These are phyloP conservation scores for Hylodesmum podocarpum DNA, from an alignment of 306 rosid species.

Conservation along the genomic window DNA sequence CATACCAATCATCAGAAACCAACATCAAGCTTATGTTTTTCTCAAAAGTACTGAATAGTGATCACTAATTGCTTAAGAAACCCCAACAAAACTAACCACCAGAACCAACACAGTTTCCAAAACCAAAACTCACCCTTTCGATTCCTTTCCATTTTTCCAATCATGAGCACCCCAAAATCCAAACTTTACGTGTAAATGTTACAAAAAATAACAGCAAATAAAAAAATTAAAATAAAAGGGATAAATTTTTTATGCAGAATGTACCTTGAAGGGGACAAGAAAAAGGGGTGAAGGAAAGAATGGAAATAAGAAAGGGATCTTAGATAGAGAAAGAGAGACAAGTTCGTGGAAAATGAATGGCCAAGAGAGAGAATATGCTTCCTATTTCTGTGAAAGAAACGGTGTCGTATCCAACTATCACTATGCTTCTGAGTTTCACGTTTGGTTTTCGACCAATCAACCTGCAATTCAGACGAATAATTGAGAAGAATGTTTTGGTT, in stretches of 20 bases:
- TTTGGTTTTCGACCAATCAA: neutral
- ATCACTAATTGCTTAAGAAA: neutral
- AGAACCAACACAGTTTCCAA: neutral
- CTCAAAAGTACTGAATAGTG: neutral
- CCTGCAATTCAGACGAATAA: too few species aligned
- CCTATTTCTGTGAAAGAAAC: neutral
- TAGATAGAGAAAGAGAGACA: neutral
- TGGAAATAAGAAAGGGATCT: neutral
- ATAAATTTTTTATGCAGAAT: neutral
- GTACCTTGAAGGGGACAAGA: conserved; percentile 21
- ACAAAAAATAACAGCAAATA: neutral
- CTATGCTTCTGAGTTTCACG: neutral
- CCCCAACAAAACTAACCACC: neutral
- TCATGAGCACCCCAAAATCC: neutral
- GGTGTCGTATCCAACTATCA: conserved; percentile 12
- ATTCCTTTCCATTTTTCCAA: neutral
- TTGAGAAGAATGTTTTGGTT: too few species aligned
- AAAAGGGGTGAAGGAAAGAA: neutral
- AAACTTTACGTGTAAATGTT: neutral
- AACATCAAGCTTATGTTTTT: neutral
- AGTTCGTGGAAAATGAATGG: conserved; percentile 1
- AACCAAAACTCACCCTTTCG: neutral
- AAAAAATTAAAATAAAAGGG: neutral
- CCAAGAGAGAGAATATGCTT: conserved; percentile 11
- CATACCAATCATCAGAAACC: neutral